These are phyloP conservation scores for Pseudogymnoascus sp. DNA, from an alignment of 2,329 filamentous ascomycete species.

Conservation along the genomic window DNA sequence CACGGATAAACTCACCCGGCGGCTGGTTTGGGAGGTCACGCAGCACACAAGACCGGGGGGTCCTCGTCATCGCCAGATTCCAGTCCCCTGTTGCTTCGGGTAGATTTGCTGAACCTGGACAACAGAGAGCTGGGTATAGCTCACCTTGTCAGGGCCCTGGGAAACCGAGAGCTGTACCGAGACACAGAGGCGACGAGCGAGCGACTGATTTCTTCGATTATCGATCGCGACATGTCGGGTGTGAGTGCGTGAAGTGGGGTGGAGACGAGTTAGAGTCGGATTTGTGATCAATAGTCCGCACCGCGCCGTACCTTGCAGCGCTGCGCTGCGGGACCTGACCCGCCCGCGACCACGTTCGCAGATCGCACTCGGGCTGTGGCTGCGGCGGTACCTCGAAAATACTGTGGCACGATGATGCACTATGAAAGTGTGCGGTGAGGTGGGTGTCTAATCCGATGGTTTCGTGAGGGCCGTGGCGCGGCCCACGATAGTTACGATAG, in stretches of 20 bases:
- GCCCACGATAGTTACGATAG: slow-evolving; percentile 4
- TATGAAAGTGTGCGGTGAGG: neutral
- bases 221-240: slow-evolving; percentile 3
- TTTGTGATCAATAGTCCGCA: slow-evolving; percentile 7
- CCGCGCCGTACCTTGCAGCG: slow-evolving; percentile 6
- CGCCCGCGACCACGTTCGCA: slow-evolving; percentile 5
- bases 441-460: neutral
- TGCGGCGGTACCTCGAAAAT: neutral
- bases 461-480: slow-evolving; percentile 1
- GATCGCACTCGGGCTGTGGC: neutral
- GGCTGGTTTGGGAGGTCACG: neutral
- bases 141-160: neutral
- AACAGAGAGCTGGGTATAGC: neutral
- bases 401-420: neutral
- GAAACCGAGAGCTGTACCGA: neutral
- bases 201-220: neutral
- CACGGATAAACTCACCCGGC: neutral
- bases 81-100: neutral
- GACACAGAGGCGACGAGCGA: neutral
- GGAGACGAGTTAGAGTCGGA: neutral
- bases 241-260: neutral
- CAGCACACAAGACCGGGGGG: neutral
- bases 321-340: neutral
- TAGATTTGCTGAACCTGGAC: slow-evolving; percentile 7
- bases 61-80: neutral